Evolutionary conservation across 2,329 filamentous ascomycete species (phyloP), one percentile per base, ranked within the genome.

Genomic region (Cordyceps fumosorosea): DNA sequence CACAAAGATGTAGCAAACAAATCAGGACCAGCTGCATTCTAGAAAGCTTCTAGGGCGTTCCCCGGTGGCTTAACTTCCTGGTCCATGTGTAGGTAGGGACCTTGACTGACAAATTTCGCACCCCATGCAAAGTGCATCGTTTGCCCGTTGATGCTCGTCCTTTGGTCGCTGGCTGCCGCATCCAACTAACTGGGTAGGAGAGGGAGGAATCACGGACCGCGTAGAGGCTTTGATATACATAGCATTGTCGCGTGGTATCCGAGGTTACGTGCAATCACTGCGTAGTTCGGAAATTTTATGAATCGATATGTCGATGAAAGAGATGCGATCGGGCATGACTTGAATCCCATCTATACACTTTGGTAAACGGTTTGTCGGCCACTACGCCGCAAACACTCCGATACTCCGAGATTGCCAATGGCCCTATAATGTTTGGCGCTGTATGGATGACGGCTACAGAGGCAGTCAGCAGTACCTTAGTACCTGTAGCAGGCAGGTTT

Each of bases 1-100:
- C 56, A 59, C 56, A 26, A 52, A 52, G 37, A 47, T 24, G 12
- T 7, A 52, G 57, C 57, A 60, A 60, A 54, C 57, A 60, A 54
- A 37, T 37, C 37, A 54, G 48, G 48, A 60, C 53, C 26, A n/a
- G 18, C 16, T 18, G 26, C 48, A 20, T 54, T 47, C 57, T 47
- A 53, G 50, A 60, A 60, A 26, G 37, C 40, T 53, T 60, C 48
- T 53, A 32, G 26, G 22, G 47, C 37, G 10, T 11, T 37, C 11
- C 11, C 50, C 1, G 12, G 26, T 53, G 40, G 50, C 50, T 60
- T 48, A 3, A 24, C 6, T 11, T 7, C 5, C 26, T 18, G 44
- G 55, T n/a, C n/a, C 42, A 37, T 44, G 40, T 29, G 29, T 29
- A 29, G 3, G 6, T 3, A 18, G 40, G 20, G 22, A 29, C 20